Percentiles rank a stretch among this genome's conserved stretches.
Evolutionary conservation across 2,329 filamentous ascomycete genomes (phyloP).

Genomic region (Thielaviopsis ethacetica): DNA sequence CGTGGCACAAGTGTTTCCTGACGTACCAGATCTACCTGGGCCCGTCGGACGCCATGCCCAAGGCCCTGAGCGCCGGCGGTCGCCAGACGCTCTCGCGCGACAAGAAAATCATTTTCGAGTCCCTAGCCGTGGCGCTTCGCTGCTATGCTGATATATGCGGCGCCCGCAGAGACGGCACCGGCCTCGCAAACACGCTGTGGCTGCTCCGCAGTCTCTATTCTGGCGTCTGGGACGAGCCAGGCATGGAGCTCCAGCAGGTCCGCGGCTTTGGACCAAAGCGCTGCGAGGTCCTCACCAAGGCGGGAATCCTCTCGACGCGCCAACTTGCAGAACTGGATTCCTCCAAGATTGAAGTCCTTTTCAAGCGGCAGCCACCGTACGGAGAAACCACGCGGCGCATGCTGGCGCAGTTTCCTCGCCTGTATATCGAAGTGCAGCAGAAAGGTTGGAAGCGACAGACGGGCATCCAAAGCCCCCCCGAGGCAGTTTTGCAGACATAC

Average conservation of each 20-base stretch:
- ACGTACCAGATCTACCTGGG: conserved; percentile 44
- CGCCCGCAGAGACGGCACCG: conserved; percentile 40
- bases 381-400: conserved; percentile 52
- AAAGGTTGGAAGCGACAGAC: conserved; percentile 10
- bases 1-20: conserved; percentile 58
- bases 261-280: conserved; percentile 58
- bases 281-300: conserved; percentile 56
- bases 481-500: conserved; percentile 22
- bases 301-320: conserved; percentile 55
- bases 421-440: conserved; percentile 24
- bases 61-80: conserved; percentile 23
- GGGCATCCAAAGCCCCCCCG: background rate
- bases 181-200: conserved; percentile 54
- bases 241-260: conserved; percentile 69
- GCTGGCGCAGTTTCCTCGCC: conserved; percentile 51
- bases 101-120: conserved; percentile 18
- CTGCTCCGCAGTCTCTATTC: conserved; percentile 63
- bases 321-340: conserved; percentile 51
- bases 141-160: conserved; percentile 25
- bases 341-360: conserved; percentile 56
- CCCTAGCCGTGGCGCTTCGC: conserved; percentile 21
- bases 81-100: conserved; percentile 14
- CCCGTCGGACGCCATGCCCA: conserved; percentile 45
- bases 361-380: conserved; percentile 71
- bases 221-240: conserved; percentile 64